Conservation (phyloP, 179 eudicot genomes). For the Amaranthus tricolor region DNA sequence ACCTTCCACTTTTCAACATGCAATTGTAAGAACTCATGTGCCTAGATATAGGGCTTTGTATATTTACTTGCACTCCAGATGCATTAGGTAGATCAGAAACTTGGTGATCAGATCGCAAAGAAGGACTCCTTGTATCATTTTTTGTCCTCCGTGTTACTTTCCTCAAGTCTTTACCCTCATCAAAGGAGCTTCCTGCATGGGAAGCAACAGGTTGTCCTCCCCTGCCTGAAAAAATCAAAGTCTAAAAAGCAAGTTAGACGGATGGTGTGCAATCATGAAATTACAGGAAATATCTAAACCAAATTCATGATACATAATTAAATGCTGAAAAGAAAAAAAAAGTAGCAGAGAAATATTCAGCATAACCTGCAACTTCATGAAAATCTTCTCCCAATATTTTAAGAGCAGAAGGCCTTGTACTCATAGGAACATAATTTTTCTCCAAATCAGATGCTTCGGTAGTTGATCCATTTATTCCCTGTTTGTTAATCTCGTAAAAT, state of each 20-base stretch:
- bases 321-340: conserved; percentile 24
- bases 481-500: conserved; percentile 44
- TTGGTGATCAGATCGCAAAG: conserved; percentile 26
- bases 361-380: conserved; percentile 37
- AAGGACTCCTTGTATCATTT: conserved; percentile 31
- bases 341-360: conserved; percentile 28
- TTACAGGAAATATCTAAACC: conserved; percentile 7
- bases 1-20: conserved; percentile 79
- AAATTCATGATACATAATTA: conserved; percentile 16
- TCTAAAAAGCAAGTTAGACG: conserved; percentile 18
- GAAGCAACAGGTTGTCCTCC: conserved; percentile 37
- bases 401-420: conserved; percentile 23
- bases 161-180: conserved; percentile 30
- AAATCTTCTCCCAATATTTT: conserved; percentile 30
- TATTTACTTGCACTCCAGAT: conserved; percentile 10
- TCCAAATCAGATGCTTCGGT: conserved; percentile 30
- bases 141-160: conserved; percentile 30
- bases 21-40: conserved; percentile 52
- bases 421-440: conserved; percentile 27
- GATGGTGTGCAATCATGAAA: conserved; percentile 2
- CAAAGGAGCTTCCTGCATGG: conserved; percentile 31
- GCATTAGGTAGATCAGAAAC: conserved; percentile 25
- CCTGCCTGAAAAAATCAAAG: conserved; percentile 23
- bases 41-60: conserved; percentile 28
- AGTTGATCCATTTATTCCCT: conserved; percentile 29